Evolutionary conservation across 2,329 filamentous ascomycete genomes (phyloP).

Genomic region (Microcera coccophila): DNA sequence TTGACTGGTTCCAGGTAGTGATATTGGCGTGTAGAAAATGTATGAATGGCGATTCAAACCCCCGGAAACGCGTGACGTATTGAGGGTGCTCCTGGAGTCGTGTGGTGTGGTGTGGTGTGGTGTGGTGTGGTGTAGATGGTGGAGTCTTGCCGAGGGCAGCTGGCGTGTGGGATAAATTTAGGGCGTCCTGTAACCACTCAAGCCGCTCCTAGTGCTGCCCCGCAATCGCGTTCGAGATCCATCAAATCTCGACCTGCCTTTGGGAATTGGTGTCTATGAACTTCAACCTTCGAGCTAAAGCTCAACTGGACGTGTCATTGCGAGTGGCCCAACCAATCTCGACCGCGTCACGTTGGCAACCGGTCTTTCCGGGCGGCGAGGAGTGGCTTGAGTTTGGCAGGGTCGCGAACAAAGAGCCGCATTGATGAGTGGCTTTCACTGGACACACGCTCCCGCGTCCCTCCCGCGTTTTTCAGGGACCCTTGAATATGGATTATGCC

Average conservation of each 20-base stretch:
- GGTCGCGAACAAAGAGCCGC: constrained; percentile 12
- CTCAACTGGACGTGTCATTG: background rate
- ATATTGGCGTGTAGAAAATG: background rate
- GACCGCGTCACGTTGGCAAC: background rate
- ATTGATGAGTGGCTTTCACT: constrained; percentile 3
- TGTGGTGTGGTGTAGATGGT: background rate
- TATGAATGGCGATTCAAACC: background rate
- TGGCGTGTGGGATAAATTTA: background rate
- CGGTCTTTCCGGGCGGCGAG: background rate
- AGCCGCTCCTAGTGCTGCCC: constrained; percentile 14
- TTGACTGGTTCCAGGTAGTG: no score
- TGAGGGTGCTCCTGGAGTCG: background rate
- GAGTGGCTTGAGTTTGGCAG: background rate
- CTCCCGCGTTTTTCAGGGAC: background rate
- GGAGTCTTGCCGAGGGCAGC: constrained; percentile 2
- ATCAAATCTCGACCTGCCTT: background rate
- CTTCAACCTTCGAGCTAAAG: background rate
- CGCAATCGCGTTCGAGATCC: constrained; percentile 15
- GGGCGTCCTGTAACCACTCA: constrained; percentile 13
- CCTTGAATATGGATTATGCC: background rate
- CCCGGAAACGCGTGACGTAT: background rate
- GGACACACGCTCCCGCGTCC: background rate
- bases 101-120: constrained; percentile 3
- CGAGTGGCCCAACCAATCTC: background rate
- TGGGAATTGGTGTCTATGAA: constrained; percentile 7